Evolutionary conservation across 345 rosid species (phyloP), one percentile per base, ranked within the genome.

Genomic region (Acer negundo): DNA sequence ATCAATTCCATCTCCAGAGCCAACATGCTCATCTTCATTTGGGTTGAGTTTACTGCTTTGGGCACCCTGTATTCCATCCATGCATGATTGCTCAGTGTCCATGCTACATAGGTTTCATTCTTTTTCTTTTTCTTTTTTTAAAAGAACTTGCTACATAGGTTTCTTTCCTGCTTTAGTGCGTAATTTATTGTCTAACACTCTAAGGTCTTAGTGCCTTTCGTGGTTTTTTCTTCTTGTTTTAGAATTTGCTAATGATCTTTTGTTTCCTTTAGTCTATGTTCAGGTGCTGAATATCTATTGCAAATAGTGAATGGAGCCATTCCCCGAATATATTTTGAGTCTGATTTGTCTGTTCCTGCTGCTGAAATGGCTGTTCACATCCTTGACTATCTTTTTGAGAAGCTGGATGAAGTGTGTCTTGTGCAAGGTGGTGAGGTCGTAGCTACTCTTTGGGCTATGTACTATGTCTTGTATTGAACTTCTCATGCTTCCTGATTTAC

Each of bases 391-490:
- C 97, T 95, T 80, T 92, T 89, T 87, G 80, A 80, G 81, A 90
- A 84, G 82, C 79, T 95, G 63, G 98, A 93, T 80, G 90, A 93
- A 85, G 89, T 86, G 66, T 92, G 94, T 80, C 94, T 93, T 66
- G 90, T 93, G 68, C 95, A 89, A 88, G 92, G 93, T 85, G 97
- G 97, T 87, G 97, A 95, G 98, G 98, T 93, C 84, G 94, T 86
- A 74, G 67, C 72, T 67, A 17, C 68, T 80, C 78, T 62, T 73
- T 58, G 63, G 40, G 61, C 80, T 22, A 28, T 19, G 26, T 40
- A 13, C 69, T 62, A 42, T 79, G 38, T 77, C 53, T 26, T 79
- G 22, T 58, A 47, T 42, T 58, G 10, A 28, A 10, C 55, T 87
- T 69, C 19, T 65, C 59, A 9, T 77, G 67, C 15, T 26, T 74